A percentile compares a stretch with the other conserved stretches of the same genome.
Evolutionary conservation across 352 stramenopile genomes (phyloP).

Genomic region (Pythium pyrilobum): DNA sequence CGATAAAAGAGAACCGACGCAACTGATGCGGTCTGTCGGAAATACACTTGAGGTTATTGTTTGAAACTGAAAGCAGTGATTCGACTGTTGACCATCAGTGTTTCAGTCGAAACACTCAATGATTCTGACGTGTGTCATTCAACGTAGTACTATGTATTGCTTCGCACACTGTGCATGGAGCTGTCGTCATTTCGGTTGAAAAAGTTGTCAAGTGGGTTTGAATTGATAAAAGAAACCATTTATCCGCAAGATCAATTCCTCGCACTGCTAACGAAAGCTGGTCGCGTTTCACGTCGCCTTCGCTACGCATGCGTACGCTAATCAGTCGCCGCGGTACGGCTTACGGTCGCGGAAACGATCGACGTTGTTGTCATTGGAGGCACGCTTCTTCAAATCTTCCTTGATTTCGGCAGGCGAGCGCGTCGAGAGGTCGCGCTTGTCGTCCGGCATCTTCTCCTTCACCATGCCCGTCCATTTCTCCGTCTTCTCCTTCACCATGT

Average conservation of each 20-base stretch:
- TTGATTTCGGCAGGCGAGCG: conserved; percentile 26
- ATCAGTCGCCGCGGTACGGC: conserved; percentile 2
- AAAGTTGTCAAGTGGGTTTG: too few relatives aligned
- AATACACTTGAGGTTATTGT: conserved; percentile 21
- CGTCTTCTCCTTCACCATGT: conserved; percentile 24
- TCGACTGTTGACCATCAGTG: too few relatives aligned
- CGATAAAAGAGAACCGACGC: background rate
- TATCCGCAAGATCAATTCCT: too few relatives aligned
- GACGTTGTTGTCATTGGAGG: conserved; percentile 5
- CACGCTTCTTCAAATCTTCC: conserved; percentile 20
- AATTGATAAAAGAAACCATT: too few relatives aligned
- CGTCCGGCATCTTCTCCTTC: conserved; percentile 23
- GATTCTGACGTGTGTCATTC: too few relatives aligned
- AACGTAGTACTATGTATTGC: too few relatives aligned
- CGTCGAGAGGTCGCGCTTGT: conserved; percentile 15
- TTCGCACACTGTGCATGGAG: too few relatives aligned
- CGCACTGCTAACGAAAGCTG: too few relatives aligned
- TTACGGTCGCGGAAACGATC: conserved; percentile 10
- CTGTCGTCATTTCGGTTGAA: too few relatives aligned
- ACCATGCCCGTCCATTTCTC: conserved; percentile 26
- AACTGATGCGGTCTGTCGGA: background rate
- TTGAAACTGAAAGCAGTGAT: background rate
- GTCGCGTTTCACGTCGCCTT: too few relatives aligned
- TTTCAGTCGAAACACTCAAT: too few relatives aligned
- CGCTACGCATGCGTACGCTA: background rate